Evolutionary conservation across 805 yeast genomes (phyloP), one percentile per base, ranked within the genome.

Genomic region (Yamadazyma laniorum): DNA sequence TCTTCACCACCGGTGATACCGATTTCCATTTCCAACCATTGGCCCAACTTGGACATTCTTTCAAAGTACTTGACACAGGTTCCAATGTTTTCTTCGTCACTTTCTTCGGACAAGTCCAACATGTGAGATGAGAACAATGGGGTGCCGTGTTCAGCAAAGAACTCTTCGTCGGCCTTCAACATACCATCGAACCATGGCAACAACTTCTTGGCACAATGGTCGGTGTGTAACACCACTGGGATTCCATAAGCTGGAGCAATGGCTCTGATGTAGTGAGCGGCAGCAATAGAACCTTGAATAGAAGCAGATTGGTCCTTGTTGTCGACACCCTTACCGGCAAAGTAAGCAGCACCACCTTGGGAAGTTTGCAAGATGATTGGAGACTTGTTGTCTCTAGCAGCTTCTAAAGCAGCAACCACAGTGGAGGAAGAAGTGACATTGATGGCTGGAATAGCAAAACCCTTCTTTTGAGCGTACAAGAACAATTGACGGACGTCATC

Each of bases 1-100:
- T 93, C 99, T 79, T 93, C 99, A 83, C 99, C 99, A 75, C 99
- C 99, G 67, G 99, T 93, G 82, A 93, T 93, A 82, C 99, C 99
- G 66, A 93, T 93, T 79, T 93, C 99, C 99, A 93, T 93, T 80
- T 93, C 99, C 66, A 93, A 81, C 93, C 93, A 93, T 77, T 91
- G 98, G 74, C 80, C 77, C 80, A 91, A 77, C 75, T 85, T 88
- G 67, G 95, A 73, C 82, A 87, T 88, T 74, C 95, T 87, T 69
- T 76, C 77, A 75, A 93, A 91, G 82, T 93, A 93, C 74, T 87
- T 83, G 70, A 72, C 95, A 79, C 97, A 90, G 51, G 86, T 84
- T 49, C 80, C 82, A 58, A 93, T 91, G 85, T 93, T 93, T 75
- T 85, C 95, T 51, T 88, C 95, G 68, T 93, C 97, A 49, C 85